These are phyloP conservation scores for Populus hybrid DNA, from an alignment of 441 rosid species.

Conservation along the genomic window DNA sequence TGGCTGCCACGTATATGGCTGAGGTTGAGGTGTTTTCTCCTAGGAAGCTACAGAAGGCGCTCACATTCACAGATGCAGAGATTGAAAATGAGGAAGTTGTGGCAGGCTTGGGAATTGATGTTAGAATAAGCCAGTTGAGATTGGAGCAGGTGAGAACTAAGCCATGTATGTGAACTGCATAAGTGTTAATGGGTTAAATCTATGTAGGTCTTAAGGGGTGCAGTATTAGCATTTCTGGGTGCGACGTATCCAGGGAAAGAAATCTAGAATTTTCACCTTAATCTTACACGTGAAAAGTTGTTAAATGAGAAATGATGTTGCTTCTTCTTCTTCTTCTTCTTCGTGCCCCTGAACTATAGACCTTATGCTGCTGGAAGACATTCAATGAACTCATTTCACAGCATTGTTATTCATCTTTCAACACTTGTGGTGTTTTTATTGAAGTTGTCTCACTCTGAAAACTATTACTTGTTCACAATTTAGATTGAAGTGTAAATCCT, in stretches of 20 bases:
- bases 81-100: constrained; percentile 51
- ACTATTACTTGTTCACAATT: background rate
- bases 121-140: constrained; percentile 27
- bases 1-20: constrained; percentile 67
- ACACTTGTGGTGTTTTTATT: background rate
- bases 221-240: background rate
- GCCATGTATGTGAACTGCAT: background rate
- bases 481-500: background rate
- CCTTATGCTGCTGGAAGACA: background rate
- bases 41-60: constrained; percentile 77
- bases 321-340: too few relatives aligned
- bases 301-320: background rate
- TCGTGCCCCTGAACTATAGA: background rate
- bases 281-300: background rate
- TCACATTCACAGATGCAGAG: constrained; percentile 84
- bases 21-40: constrained; percentile 86
- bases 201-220: background rate
- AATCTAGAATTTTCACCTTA: background rate
- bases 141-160: constrained; percentile 34
- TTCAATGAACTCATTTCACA: background rate
- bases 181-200: background rate
- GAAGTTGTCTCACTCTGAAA: background rate
- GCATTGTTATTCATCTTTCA: background rate
- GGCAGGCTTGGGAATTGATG: constrained; percentile 32
- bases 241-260: background rate